Evolutionary conservation across 2,329 filamentous ascomycete species (phyloP).

Genomic region (Bipolaris sorokiniana): DNA sequence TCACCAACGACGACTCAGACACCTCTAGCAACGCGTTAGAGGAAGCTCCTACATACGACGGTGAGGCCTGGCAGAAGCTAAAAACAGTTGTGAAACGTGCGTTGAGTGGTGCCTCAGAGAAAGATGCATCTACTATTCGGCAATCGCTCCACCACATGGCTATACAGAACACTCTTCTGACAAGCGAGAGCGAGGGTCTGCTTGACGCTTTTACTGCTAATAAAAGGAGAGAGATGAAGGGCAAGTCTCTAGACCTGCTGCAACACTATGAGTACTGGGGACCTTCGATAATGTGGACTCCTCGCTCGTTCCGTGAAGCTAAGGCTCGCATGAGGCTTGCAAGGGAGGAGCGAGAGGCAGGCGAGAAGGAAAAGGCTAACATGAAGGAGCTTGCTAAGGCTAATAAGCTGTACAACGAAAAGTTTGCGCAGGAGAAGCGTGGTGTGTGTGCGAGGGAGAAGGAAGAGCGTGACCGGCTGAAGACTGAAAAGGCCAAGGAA

Average conservation of each 20-base stretch:
- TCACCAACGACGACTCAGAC: too few relatives aligned
- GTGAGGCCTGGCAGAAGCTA: neutral
- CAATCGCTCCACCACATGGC: neutral
- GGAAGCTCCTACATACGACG: neutral
- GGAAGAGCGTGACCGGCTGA: too few relatives aligned
- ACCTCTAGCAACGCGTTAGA: too few relatives aligned
- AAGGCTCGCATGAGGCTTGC: neutral
- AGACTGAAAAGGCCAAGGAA: too few relatives aligned
- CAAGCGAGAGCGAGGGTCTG: neutral
- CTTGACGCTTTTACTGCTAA: neutral
- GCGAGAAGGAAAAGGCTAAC: neutral
- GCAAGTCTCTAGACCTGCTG: neutral
- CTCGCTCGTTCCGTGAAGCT: neutral
- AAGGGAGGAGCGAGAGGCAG: neutral
- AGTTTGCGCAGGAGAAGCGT: too few relatives aligned
- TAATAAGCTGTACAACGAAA: neutral
- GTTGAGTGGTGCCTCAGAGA: neutral
- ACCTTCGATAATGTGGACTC: neutral
- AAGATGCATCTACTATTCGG: neutral
- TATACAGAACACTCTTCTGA: neutral
- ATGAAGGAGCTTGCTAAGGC: neutral
- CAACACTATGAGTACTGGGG: constrained; percentile 1
- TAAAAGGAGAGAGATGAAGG: neutral
- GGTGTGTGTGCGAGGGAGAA: too few relatives aligned
- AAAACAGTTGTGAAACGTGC: neutral